Evolutionary conservation across 306 rosid genomes (phyloP), one percentile per base, ranked within the genome.

Genomic region (Quercus suber): DNA sequence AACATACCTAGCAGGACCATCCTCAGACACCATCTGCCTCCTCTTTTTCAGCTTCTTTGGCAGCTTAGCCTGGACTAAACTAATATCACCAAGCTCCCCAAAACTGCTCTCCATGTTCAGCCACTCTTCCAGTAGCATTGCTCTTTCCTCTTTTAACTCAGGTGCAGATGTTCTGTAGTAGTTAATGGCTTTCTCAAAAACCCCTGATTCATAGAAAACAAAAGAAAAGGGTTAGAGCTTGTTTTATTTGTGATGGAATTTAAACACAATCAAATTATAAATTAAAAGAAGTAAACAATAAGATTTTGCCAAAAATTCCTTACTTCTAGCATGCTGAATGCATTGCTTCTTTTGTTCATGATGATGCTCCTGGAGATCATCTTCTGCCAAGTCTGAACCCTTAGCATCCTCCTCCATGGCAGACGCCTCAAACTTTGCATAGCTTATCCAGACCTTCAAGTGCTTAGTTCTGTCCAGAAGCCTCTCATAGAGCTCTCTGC

Each of bases 11-110:
- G 97, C 61, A 18, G 94, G 90, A 68, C 98, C 99, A 27, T 93
- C 98, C 78, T 93, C 99, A 1, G 86, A 80, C 19, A 51, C 68
- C 49, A 93, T 86, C 8, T 85, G 90, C 78, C 92, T 89, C 86
- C 93, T 91, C 93, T 90, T 93, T 85, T 95, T 95, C 67, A 95
- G 94, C 81, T 90, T 95, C 89, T 93, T 95, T 20, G 99, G 99
- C 69, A 91, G 84, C 87, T 93, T 95, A 52, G 98, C 56, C 86
- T 87, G 93, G 73, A 95, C 98, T 77, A 91, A 71, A 84, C 90
- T 83, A 55, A 87, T 88, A 83, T 95, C 96, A 49, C 98, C 99
- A 43, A 90, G 68, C 67, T 90, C 94, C 15, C 96, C 97, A 74
- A 88, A 90, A 53, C 83, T 71, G 14, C 87, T 78, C 82, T 93